Evolutionary conservation across 2,329 filamentous ascomycete genomes (phyloP).

Genomic region (Nannizzia gypsea): DNA sequence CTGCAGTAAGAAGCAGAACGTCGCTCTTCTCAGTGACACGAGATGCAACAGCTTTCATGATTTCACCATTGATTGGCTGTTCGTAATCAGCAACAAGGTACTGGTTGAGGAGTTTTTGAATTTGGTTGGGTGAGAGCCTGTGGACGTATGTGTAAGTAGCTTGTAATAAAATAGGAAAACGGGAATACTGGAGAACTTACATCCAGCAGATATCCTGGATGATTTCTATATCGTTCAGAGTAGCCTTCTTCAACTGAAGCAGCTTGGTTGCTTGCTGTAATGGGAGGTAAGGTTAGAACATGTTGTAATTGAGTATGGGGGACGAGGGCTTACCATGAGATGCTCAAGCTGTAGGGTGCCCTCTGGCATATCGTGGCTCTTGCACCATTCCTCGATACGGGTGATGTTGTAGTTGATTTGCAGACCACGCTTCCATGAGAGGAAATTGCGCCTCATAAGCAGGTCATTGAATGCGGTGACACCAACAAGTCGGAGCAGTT

Average conservation of each 20-base stretch:
- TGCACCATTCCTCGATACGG: conserved; percentile 98
- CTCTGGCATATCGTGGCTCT: conserved; percentile 99
- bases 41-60: conserved; percentile 98
- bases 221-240: conserved; percentile 97
- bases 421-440: conserved; percentile 96
- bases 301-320: conserved; percentile 8
- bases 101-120: conserved; percentile 96
- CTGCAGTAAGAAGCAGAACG: conserved; percentile 79
- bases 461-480: conserved; percentile 98
- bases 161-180: neutral
- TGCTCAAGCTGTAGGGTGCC: conserved; percentile 95
- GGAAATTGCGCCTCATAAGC: conserved; percentile 93
- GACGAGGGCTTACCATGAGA: conserved; percentile 59
- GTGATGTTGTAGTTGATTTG: conserved; percentile 99
- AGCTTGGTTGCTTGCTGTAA: conserved; percentile 88
- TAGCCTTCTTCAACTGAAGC: conserved; percentile 96
- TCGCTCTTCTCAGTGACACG: conserved; percentile 97
- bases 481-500: conserved; percentile 82
- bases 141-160: conserved; percentile 6
- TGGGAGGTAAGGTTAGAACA: conserved; percentile 7
- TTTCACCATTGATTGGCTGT: conserved; percentile 97
- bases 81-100: conserved; percentile 98
- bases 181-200: conserved; percentile 44
- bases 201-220: conserved; percentile 99
- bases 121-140: conserved; percentile 94